phyloP scores from a whole-genome alignment of 345 rosid genomes.

The Theobroma cacao region DNA sequence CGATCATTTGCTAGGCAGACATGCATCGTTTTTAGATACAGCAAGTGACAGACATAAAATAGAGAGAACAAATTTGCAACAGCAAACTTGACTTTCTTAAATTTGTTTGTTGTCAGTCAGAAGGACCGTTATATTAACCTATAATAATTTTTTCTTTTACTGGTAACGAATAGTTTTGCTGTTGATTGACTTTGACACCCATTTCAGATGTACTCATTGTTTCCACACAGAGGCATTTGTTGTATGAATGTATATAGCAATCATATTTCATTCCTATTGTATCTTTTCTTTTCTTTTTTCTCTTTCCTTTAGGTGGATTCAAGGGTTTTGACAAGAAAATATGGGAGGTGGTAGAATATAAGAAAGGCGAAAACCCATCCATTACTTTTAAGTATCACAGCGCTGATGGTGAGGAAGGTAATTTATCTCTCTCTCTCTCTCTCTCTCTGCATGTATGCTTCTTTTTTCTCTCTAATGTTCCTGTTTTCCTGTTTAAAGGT shows the following conservation, averaged over 20 bases:
- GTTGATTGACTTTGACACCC: background rate
- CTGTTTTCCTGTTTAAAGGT: slow-evolving; percentile 36
- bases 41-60: background rate
- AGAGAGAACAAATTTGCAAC: background rate
- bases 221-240: background rate
- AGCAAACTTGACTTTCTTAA: background rate
- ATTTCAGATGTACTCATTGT: background rate
- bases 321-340: slow-evolving; percentile 80
- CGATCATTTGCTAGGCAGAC: background rate
- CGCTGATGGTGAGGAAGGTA: slow-evolving; percentile 88
- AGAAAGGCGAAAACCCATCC: slow-evolving; percentile 62
- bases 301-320: slow-evolving; percentile 60
- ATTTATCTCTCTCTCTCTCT: background rate
- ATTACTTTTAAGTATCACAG: slow-evolving; percentile 70
- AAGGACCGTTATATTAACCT: background rate
- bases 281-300: background rate
- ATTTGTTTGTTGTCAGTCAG: background rate
- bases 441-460: background rate
- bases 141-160: background rate
- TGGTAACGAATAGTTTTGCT: background rate
- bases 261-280: background rate
- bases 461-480: slow-evolving; percentile 5
- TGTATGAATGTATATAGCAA: background rate
- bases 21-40: background rate
- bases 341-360: slow-evolving; percentile 72